phyloP scores from a whole-genome alignment of 2,329 filamentous ascomycete species.

The Colletotrichum lindemuthianum region DNA sequence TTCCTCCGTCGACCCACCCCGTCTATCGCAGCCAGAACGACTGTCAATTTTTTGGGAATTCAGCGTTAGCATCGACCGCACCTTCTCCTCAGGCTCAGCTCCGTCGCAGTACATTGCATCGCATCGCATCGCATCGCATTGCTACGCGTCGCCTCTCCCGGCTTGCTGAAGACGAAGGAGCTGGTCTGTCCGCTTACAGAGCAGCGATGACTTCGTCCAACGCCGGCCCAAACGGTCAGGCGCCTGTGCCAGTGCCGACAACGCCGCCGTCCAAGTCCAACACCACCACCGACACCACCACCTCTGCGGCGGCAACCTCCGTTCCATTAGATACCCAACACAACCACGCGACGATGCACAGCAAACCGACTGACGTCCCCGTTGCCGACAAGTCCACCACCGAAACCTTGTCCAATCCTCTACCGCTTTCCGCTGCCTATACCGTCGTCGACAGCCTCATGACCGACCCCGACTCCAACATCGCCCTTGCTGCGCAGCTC shows the following conservation, averaged over 20 bases:
- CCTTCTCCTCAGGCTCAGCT: constrained; percentile 27
- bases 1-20: constrained; percentile 27
- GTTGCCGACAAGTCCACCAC: constrained; percentile 12
- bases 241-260: constrained; percentile 39
- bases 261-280: constrained; percentile 36
- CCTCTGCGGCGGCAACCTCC: neutral
- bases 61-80: constrained; percentile 15
- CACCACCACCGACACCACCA: neutral
- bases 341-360: constrained; percentile 32
- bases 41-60: constrained; percentile 37
- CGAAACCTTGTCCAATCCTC: neutral
- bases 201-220: constrained; percentile 71
- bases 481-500: constrained; percentile 39
- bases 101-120: constrained; percentile 36
- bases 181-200: constrained; percentile 54
- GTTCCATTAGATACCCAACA: constrained; percentile 28
- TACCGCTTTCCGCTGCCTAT: neutral
- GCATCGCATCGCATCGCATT: constrained; percentile 34
- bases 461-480: constrained; percentile 32
- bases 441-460: constrained; percentile 26
- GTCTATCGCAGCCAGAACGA: constrained; percentile 32
- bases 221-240: constrained; percentile 49
- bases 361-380: constrained; percentile 36
- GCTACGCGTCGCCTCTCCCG: constrained; percentile 32
- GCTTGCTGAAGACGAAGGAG: constrained; percentile 60